These are phyloP conservation scores for Gardenia jasminoides DNA, from an alignment of 257 asterid genomes.

Conservation along the genomic window DNA sequence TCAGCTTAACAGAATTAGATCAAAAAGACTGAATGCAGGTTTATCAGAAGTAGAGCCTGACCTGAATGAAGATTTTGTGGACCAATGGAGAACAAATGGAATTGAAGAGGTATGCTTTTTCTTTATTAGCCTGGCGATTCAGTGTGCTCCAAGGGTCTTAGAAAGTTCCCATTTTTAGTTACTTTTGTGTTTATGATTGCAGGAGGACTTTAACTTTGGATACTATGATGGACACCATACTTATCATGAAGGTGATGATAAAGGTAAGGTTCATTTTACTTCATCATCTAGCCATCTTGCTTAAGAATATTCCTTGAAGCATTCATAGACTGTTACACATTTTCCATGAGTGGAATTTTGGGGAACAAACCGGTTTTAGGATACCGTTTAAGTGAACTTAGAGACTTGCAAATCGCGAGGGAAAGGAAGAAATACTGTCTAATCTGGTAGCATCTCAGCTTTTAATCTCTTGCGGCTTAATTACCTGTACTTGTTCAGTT, in stretches of 20 bases:
- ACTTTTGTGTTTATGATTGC: slow-evolving; percentile 23
- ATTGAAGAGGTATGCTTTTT: slow-evolving; percentile 38
- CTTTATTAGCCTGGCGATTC: neutral
- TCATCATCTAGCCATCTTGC: neutral
- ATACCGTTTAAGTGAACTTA: neutral
- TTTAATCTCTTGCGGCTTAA: neutral
- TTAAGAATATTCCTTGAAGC: neutral
- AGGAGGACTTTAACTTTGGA: slow-evolving; percentile 77
- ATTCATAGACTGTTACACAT: too few species aligned
- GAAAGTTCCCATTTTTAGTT: slow-evolving; percentile 5
- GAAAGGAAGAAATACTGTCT: neutral
- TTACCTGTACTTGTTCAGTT: neutral
- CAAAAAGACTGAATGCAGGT: slow-evolving; percentile 66
- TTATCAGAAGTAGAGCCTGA: slow-evolving; percentile 73
- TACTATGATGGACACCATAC: slow-evolving; percentile 74
- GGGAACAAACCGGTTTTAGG: too few species aligned
- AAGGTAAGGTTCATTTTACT: slow-evolving; percentile 32
- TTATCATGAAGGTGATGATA: slow-evolving; percentile 62
- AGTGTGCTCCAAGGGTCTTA: neutral
- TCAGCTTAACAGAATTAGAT: slow-evolving; percentile 20
- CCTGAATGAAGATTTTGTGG: slow-evolving; percentile 76
- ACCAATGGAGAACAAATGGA: slow-evolving; percentile 81
- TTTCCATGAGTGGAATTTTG: too few species aligned
- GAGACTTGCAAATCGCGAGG: neutral
- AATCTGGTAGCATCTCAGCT: neutral